phyloP scores from a whole-genome alignment of 2,329 filamentous ascomycete genomes.

The Cryphonectria parasitica region DNA sequence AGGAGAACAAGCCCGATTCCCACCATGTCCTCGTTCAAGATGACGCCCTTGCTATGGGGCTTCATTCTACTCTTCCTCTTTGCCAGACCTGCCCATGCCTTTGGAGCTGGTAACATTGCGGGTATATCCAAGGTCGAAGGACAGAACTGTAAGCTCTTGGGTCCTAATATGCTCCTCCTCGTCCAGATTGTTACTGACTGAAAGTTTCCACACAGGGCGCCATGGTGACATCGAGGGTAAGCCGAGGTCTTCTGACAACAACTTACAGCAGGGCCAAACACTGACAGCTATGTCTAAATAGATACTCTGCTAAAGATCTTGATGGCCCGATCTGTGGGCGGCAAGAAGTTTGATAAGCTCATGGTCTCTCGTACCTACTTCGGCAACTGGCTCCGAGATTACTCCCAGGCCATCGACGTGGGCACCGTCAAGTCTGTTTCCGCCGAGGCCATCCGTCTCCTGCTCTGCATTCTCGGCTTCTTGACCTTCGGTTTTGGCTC shows the following conservation, averaged over 20 bases:
- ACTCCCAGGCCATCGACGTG: constrained; percentile 92
- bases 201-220: constrained; percentile 60
- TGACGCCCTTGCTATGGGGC: constrained; percentile 56
- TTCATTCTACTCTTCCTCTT: constrained; percentile 67
- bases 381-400: constrained; percentile 93
- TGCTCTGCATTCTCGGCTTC: constrained; percentile 89
- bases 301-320: constrained; percentile 76
- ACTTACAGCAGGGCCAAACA: background rate
- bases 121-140: constrained; percentile 80
- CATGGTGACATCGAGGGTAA: constrained; percentile 85
- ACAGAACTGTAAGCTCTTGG: constrained; percentile 67
- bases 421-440: constrained; percentile 90
- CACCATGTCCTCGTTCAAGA: constrained; percentile 54
- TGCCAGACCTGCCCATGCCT: constrained; percentile 71
- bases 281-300: background rate
- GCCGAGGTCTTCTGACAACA: background rate
- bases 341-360: constrained; percentile 86
- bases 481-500: constrained; percentile 85
- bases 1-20: constrained; percentile 11
- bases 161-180: background rate
- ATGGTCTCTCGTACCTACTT: constrained; percentile 91
- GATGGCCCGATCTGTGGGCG: constrained; percentile 55
- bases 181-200: constrained; percentile 1
- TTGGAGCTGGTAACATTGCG: constrained; percentile 88
- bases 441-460: constrained; percentile 85